Evolutionary conservation across 2,329 filamentous ascomycete genomes (phyloP), one percentile per base, ranked within the genome.

Genomic region (Colletotrichum destructivum): DNA sequence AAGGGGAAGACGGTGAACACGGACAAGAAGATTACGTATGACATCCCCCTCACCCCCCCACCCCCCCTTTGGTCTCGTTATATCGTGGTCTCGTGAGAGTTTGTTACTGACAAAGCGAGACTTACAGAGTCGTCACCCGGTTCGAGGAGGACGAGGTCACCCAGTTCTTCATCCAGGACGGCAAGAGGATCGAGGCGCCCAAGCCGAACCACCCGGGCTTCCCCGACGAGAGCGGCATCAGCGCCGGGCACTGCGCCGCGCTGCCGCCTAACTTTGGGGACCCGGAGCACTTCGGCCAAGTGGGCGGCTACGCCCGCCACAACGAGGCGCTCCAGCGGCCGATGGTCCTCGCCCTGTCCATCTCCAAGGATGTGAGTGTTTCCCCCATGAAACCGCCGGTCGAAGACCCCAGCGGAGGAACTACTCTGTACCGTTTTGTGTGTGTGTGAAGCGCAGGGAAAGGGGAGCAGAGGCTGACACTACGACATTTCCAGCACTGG

Each of bases 161-260:
- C 74, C 88, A 90, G 75, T 85, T 89, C 80, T 92, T 91, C 78
- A 83, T 91, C 55, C 90, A 92, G 80, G 81, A 87, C 79, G 88
- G 88, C 74, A 82, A 84, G 60, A 84, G 88, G 63, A 88, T 90
- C 74, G 82, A 87, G 71, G 80, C 81, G 67, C 79, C 79, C 38
- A 85, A 59, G 83, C 42, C 54, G 3, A 40, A 47, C 3, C 13
- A 21, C 0, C 23, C 62, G 1, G 54, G 44, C n/a, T 46, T 73
- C 2, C n/a, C 66, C 2, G 26, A 61, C 13, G 11, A 26, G 47
- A 55, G 42, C 47, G 62, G 57, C 8, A 38, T 69, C 3, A 63
- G 44, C 31, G n/a, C 51, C 0, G 18, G 62, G 1, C 66, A 66
- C 26, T 73, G 72, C 62, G 9, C 4, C 0, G 2, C 2, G 15